Conservation (phyloP, 208 protist species). For the Tritrichomonas foetus region DNA sequence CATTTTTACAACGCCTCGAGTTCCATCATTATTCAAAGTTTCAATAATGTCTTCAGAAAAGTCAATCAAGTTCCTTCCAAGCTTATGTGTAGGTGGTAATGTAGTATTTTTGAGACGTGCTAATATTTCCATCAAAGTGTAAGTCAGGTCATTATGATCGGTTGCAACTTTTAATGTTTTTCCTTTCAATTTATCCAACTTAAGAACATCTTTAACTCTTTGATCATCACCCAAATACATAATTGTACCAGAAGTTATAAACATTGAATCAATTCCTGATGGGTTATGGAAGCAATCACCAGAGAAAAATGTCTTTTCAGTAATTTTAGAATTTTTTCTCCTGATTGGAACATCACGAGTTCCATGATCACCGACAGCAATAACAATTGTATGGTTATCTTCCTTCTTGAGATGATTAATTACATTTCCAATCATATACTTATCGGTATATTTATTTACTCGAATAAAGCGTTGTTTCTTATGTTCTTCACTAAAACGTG, state of each 20-base stretch:
- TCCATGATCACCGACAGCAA: not conserved
- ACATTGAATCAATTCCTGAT: not conserved
- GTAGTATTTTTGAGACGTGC: not conserved
- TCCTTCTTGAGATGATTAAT: not conserved
- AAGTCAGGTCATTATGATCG: not conserved
- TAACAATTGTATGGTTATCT: conserved; percentile 18
- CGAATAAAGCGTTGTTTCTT: not conserved
- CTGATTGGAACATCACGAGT: not conserved
- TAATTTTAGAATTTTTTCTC: too few species aligned
- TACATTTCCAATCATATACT: not conserved
- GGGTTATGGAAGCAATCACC: not conserved
- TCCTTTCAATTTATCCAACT: not conserved
- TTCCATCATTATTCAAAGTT: not conserved
- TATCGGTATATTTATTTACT: not conserved
- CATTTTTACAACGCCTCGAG: not conserved
- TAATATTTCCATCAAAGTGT: not conserved
- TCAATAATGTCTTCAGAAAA: not conserved
- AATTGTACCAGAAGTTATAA: not conserved
- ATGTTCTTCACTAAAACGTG: not conserved
- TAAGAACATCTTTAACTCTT: not conserved
- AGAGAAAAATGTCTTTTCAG: not conserved
- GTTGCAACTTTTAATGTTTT: conserved; percentile 25
- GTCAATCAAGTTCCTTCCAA: not conserved
- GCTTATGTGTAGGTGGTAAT: not conserved
- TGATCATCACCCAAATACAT: not conserved